A percentile compares a stretch with the other conserved stretches of the same genome.
Evolutionary conservation across 1,284 basidiomycete genomes (phyloP).

Genomic region (Ustanciosporium gigantosporum): DNA sequence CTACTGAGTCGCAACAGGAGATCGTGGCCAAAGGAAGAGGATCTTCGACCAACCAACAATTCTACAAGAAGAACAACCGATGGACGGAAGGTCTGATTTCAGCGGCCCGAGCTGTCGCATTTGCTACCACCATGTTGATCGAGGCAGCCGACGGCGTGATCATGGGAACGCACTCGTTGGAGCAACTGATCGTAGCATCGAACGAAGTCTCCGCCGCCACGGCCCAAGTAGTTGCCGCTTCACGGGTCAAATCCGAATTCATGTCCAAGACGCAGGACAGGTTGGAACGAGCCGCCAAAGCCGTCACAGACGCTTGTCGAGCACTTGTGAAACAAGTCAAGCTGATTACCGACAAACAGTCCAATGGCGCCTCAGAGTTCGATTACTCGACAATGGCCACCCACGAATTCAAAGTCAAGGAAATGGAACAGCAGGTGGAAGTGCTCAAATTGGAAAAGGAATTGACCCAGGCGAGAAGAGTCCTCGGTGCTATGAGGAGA

Average conservation of each 20-base stretch:
- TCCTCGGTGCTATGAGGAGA: slow-evolving; percentile 57
- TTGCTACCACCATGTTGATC: slow-evolving; percentile 94
- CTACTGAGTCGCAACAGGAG: slow-evolving; percentile 96
- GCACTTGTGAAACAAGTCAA: slow-evolving; percentile 96
- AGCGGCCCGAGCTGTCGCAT: slow-evolving; percentile 95
- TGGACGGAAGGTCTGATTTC: slow-evolving; percentile 99
- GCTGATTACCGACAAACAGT: slow-evolving; percentile 82
- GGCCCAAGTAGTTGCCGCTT: slow-evolving; percentile 96
- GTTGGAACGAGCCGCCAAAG: slow-evolving; percentile 93
- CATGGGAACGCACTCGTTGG: slow-evolving; percentile 91
- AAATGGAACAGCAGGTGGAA: slow-evolving; percentile 98
- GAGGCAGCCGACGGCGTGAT: slow-evolving; percentile 97
- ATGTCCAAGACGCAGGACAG: slow-evolving; percentile 98
- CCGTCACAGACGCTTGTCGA: slow-evolving; percentile 97
- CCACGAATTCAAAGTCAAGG: slow-evolving; percentile 85
- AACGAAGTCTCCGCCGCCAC: slow-evolving; percentile 97
- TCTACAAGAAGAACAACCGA: slow-evolving; percentile 99
- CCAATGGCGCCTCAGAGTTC: slow-evolving; percentile 72
- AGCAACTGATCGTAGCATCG: slow-evolving; percentile 98
- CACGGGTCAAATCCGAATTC: slow-evolving; percentile 94
- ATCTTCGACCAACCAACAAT: slow-evolving; percentile 84
- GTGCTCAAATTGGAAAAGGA: slow-evolving; percentile 96
- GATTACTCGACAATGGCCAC: slow-evolving; percentile 91
- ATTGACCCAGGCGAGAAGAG: slow-evolving; percentile 65
- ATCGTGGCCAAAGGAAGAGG: slow-evolving; percentile 95